Percentiles rank a stretch among this genome's conserved stretches.
Evolutionary conservation across 768 basidiomycete species (phyloP).

Genomic region (Sporobolomyces phaffii): DNA sequence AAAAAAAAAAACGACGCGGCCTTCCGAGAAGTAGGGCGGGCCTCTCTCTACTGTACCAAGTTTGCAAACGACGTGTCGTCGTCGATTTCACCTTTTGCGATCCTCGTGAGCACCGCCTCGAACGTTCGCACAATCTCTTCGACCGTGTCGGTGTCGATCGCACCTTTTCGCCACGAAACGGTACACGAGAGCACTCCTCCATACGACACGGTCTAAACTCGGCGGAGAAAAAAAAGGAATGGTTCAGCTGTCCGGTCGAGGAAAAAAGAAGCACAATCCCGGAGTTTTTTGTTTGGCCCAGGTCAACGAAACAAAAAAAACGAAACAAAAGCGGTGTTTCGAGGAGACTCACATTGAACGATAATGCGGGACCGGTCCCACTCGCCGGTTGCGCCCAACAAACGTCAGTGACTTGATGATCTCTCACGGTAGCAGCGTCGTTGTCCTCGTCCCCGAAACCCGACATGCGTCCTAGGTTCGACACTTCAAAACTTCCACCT

Average conservation of each 20-base stretch:
- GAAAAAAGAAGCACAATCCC: neutral
- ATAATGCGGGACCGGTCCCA: neutral
- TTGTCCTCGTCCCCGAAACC: neutral
- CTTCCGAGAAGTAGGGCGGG: too few species aligned
- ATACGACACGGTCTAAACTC: neutral
- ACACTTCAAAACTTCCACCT: conserved; percentile 4
- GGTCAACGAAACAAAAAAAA: too few species aligned
- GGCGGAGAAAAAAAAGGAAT: neutral
- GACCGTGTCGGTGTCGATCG: neutral
- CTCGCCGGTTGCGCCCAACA: conserved; percentile 14
- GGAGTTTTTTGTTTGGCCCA: too few species aligned
- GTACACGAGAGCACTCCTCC: neutral
- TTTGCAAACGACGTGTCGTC: neutral
- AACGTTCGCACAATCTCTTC: neutral
- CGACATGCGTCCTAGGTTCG: neutral
- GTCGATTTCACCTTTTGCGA: conserved; percentile 1
- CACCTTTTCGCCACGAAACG: neutral
- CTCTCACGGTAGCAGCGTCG: neutral
- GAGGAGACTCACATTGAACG: conserved; percentile 1
- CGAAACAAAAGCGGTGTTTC: neutral
- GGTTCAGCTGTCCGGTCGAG: neutral
- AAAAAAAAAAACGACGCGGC: too few species aligned
- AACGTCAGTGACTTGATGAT: too few species aligned
- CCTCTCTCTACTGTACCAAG: too few species aligned
- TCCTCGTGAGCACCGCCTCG: neutral